Base-by-base conservation (phyloP, 2,329 filamentous ascomycete species). In the Chrysosporium keratinophilum region DNA sequence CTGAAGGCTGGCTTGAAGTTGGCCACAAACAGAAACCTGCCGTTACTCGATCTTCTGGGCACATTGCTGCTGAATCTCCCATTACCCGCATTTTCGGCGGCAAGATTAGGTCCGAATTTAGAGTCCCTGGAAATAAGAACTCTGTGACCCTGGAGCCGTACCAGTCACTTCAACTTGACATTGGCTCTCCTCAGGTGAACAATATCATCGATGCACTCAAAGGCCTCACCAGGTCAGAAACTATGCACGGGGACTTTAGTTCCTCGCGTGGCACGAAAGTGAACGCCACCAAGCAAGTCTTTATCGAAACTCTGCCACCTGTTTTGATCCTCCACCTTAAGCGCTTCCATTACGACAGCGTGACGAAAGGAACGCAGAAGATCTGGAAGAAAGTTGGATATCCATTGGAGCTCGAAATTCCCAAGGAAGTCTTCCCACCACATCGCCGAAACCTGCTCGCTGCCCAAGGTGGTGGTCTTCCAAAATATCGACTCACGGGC, bases 321-420 rank as follows among this genome's bases (percentile, higher is more conserved):
- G 87, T 97, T 3, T 79, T 98, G 11, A 95, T 97, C 52, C 78
- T 98, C 7, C 93, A 98, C 65, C 78, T 98, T 41, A 98, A 98
- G 74, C 88, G 93, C 43, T 98, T 98, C 76, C 88, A 96, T 63
- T 97, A 95, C 63, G 89, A 97, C 63, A 87, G 83, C 57, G 81
- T 84, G 55, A 87, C 84, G 5, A 75, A 75, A 43, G 89, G 89
- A 20, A 95, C 89, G 0, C 85, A 95, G 64, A 98, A 98, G 76
- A 95, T 97, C 59, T 96, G 91, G 88, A 98, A 97, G 75, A 95
- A 91, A 74, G 78, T 98, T 55, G 91, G 89, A 17, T 98, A 98
- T 65, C 93, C 93, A 0, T 75, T 98, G 28, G 90, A 97, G 64
- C 77, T 98, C 49, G 91, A 97, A 67, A 88, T 98, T 58, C 93